Evolutionary conservation across 2,329 filamentous ascomycete species (phyloP), one percentile per base, ranked within the genome.

Genomic region (Elsinoe perseae): DNA sequence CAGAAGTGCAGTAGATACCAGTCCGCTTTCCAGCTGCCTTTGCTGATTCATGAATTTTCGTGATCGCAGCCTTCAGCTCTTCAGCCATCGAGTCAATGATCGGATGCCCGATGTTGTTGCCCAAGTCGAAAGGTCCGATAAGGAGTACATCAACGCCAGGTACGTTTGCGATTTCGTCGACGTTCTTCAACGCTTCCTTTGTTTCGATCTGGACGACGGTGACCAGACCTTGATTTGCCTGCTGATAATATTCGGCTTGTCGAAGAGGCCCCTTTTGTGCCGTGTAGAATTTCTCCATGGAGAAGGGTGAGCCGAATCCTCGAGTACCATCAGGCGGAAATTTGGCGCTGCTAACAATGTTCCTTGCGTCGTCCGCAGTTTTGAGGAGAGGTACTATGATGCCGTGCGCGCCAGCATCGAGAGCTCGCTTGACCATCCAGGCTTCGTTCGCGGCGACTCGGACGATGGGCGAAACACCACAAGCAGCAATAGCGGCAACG

Each of bases 371-470:
- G 20, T 79, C 76, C 9, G 74, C 73, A 0, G 73, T 78, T 60
- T 78, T 73, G 30, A 80, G 70, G 4, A 80, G 66, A 3, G 78
- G 79, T 3, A 80, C 78, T 25, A 82, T 69, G 32, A 83, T 74
- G 28, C 79, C 80, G 64, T 83, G 80, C 6, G 80, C 80, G 34
- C 80, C 80, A 43, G 78, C 70, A 61, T 83, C 81, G 34, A 84
- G 72, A 9, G 80, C 80, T 52, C 80, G 71, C 65, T 83, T 83
- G 57, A 83, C 78, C 79, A 82, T 81, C 80, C 79, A 82, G 48
- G 76, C 72, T 68, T 83, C 78, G 56, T 80, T 80, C 23, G 77
- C 78, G 12, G 78, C 73, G 40, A 83, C 76, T 53, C 72, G 68
- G 18, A 77, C 73, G 10, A 76, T 60, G 4, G 74, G 73, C 34